These are phyloP conservation scores for Blastobotrys arbuscula DNA, from an alignment of 1,139 yeast species.

Conservation along the genomic window DNA sequence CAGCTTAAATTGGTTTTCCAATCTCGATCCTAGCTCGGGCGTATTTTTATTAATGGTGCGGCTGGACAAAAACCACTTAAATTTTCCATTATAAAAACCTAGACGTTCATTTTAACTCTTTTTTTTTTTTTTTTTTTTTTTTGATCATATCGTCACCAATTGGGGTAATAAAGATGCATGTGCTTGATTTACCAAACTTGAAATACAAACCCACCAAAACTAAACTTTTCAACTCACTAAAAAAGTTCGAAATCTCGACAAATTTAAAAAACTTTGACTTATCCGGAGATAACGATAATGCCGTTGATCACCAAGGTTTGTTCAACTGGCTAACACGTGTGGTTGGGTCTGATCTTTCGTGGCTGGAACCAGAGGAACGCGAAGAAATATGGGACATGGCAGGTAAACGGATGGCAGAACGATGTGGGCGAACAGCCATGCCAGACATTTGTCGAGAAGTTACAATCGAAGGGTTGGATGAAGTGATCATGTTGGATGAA, in stretches of 20 bases:
- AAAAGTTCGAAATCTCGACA: constrained; percentile 45
- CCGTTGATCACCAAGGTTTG: constrained; percentile 31
- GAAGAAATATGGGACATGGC: constrained; percentile 50
- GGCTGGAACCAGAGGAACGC: constrained; percentile 41
- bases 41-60: neutral
- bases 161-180: constrained; percentile 40
- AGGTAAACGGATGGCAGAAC: constrained; percentile 65
- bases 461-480: constrained; percentile 17
- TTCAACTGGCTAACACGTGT: constrained; percentile 62
- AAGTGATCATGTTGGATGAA: constrained; percentile 51
- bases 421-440: constrained; percentile 81
- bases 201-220: constrained; percentile 44
- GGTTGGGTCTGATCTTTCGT: constrained; percentile 50
- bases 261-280: constrained; percentile 52
- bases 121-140: no score
- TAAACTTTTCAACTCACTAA: constrained; percentile 44
- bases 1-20: no score
- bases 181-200: constrained; percentile 61
- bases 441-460: constrained; percentile 61
- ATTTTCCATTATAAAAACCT: no score
- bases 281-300: constrained; percentile 17
- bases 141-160: no score
- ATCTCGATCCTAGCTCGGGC: no score
- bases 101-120: no score
- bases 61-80: neutral